Evolutionary conservation across 2,329 filamentous ascomycete species (phyloP).

Genomic region (Apiospora phragmitis): DNA sequence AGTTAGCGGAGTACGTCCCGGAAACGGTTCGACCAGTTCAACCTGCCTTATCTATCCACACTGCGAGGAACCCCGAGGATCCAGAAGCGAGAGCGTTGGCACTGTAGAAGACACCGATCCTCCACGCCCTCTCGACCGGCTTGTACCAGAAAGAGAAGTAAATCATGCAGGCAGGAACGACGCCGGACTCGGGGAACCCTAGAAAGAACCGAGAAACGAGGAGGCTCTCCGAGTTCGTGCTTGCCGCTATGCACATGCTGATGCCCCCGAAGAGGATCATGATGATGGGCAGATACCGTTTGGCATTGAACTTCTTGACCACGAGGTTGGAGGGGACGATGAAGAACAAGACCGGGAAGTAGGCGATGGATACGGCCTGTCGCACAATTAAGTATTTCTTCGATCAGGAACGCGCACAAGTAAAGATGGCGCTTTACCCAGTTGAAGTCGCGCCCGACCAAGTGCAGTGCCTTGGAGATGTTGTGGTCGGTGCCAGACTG

Average conservation of each 20-base stretch:
- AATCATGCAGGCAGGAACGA: conserved; percentile 26
- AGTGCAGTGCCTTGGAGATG: not conserved
- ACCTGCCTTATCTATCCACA: not conserved
- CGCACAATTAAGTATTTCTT: too few relatives aligned
- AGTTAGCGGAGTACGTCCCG: not conserved
- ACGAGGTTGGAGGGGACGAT: conserved; percentile 33
- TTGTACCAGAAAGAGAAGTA: conserved; percentile 17
- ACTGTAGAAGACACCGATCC: not conserved
- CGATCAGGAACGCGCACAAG: too few relatives aligned
- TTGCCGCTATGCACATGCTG: conserved; percentile 24
- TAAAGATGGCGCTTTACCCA: not conserved
- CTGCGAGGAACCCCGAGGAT: not conserved
- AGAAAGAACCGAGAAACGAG: conserved; percentile 24
- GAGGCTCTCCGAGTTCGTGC: conserved; percentile 23
- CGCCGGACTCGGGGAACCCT: conserved; percentile 28
- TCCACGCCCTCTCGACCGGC: not conserved
- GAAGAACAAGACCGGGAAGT: conserved; percentile 31
- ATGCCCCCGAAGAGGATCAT: conserved; percentile 28
- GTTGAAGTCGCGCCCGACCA: not conserved
- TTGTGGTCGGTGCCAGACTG: not conserved
- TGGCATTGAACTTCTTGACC: conserved; percentile 24
- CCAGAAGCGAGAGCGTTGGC: not conserved
- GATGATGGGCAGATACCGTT: conserved; percentile 26
- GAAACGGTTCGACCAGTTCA: too few relatives aligned
- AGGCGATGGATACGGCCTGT: conserved; percentile 18